phyloP scores from a whole-genome alignment of 208 protist species.

The Leishmania braziliensis region DNA sequence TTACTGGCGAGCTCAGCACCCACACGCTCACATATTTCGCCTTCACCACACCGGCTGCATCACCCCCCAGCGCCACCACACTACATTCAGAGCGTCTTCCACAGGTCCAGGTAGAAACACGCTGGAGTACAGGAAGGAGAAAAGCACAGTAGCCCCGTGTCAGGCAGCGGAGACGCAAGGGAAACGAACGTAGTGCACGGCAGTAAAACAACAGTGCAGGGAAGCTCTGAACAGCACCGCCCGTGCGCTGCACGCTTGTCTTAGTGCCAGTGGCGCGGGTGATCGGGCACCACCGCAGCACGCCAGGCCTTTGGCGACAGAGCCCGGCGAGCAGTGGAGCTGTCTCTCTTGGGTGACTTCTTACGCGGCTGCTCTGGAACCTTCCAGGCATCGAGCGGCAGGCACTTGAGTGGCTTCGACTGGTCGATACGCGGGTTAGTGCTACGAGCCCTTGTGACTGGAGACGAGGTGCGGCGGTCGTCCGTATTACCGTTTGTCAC shows the following conservation, averaged over 20 bases:
- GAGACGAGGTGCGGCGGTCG: constrained; percentile 6
- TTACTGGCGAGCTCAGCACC: not conserved
- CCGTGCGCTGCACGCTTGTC: not conserved
- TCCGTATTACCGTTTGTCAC: not conserved
- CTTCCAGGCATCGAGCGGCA: constrained; percentile 26
- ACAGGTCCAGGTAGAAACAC: not conserved
- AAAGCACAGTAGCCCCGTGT: too few relatives aligned
- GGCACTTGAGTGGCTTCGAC: constrained; percentile 22
- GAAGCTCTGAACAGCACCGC: too few relatives aligned
- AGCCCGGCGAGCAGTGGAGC: not conserved
- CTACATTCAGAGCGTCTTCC: not conserved
- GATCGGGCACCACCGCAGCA: constrained; percentile 10
- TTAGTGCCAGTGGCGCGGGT: constrained; percentile 32
- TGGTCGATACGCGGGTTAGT: constrained; percentile 21
- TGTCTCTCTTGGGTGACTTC: not conserved
- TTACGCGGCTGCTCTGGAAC: constrained; percentile 14
- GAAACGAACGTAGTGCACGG: too few relatives aligned
- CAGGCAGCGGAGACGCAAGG: too few relatives aligned
- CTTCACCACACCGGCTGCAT: not conserved
- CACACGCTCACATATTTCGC: not conserved
- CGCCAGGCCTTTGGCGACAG: constrained; percentile 23
- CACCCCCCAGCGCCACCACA: too few relatives aligned
- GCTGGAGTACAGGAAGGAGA: too few relatives aligned
- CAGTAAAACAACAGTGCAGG: not conserved
- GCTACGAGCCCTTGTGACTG: not conserved